A percentile compares a stretch with the other conserved stretches of the same genome.
phyloP scores from a whole-genome alignment of 2,329 filamentous ascomycete species.

The Diaporthe citriasiana region DNA sequence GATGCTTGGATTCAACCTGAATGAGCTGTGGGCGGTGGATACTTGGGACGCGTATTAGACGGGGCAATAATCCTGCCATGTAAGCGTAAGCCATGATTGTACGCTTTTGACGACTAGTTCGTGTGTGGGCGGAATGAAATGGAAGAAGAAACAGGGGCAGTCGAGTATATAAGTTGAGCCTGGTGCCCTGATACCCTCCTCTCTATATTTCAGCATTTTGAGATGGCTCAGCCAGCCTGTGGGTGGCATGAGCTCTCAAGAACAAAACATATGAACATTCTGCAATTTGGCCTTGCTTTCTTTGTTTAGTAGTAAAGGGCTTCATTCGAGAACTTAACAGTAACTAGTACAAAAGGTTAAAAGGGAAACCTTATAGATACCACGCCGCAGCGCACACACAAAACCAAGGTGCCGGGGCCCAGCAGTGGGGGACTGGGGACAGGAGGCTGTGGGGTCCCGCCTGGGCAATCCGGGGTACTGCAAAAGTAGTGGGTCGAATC shows the following conservation, averaged over 20 bases:
- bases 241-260: not conserved
- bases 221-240: not conserved
- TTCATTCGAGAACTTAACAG: not conserved
- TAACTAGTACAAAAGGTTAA: not conserved
- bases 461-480: slow-evolving; percentile 14
- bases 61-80: not conserved
- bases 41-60: slow-evolving; percentile 44
- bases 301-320: not conserved
- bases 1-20: slow-evolving; percentile 66
- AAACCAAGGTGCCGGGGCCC: not conserved
- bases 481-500: not conserved
- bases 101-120: not conserved
- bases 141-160: not conserved
- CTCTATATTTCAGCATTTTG: not conserved
- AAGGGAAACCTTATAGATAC: too few species aligned
- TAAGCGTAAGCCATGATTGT: too few species aligned
- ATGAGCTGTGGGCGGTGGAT: slow-evolving; percentile 66
- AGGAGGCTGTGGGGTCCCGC: not conserved
- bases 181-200: slow-evolving; percentile 26
- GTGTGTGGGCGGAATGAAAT: not conserved
- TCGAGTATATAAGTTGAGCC: slow-evolving; percentile 15
- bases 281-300: not conserved
- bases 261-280: not conserved
- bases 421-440: not conserved
- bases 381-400: too few species aligned